Percentiles rank a stretch among this genome's conserved stretches.
phyloP scores from a whole-genome alignment of 495 filamentous ascomycete genomes.

The Hyaloscypha hepaticicola region DNA sequence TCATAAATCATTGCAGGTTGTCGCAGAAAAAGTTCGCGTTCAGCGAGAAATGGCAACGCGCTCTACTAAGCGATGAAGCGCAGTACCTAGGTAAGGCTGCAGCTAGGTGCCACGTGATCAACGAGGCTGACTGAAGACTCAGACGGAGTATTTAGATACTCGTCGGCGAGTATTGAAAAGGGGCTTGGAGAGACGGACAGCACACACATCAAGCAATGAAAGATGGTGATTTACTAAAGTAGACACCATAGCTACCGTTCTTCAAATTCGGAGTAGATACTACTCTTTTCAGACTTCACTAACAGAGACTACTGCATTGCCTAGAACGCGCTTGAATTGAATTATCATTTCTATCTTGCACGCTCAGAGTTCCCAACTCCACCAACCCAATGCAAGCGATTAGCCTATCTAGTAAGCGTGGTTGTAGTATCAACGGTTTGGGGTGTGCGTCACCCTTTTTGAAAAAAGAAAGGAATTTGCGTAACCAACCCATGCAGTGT shows the following conservation, averaged over 20 bases:
- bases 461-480: background rate
- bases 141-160: too few relatives aligned
- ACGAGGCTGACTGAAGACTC: background rate
- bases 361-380: background rate
- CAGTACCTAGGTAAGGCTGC: background rate
- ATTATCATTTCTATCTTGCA: constrained; percentile 15
- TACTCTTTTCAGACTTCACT: too few relatives aligned
- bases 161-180: too few relatives aligned
- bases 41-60: background rate
- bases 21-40: constrained; percentile 10
- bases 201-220: too few relatives aligned
- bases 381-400: background rate
- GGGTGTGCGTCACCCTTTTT: constrained; percentile 3
- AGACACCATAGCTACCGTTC: too few relatives aligned
- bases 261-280: too few relatives aligned
- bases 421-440: background rate
- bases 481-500: background rate
- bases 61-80: background rate
- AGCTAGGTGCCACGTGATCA: background rate
- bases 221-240: too few relatives aligned
- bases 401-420: constrained; percentile 18
- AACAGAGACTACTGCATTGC: too few relatives aligned
- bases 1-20: constrained; percentile 11
- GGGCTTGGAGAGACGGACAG: too few relatives aligned
- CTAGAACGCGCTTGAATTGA: background rate